These are phyloP conservation scores for Cladosporium sp. DNA, from an alignment of 2,329 filamentous ascomycete species.

Conservation along the genomic window DNA sequence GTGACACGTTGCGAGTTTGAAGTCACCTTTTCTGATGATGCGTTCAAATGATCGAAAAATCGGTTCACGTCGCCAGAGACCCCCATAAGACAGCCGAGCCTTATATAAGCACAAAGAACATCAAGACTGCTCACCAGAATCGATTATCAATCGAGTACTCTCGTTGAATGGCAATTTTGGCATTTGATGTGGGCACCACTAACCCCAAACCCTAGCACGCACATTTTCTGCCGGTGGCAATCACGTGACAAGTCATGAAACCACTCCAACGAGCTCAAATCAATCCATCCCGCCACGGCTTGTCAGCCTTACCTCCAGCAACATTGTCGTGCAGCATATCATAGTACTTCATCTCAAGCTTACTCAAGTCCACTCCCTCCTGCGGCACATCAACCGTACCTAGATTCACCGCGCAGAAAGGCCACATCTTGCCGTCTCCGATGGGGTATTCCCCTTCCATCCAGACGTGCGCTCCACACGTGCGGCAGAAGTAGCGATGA, in stretches of 20 bases:
- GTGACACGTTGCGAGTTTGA: too few species aligned
- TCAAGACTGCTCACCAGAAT: too few species aligned
- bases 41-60: too few species aligned
- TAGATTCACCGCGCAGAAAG: slow-evolving; percentile 15
- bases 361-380: slow-evolving; percentile 17
- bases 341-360: slow-evolving; percentile 15
- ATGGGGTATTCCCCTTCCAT: slow-evolving; percentile 10
- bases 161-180: neutral
- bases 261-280: neutral
- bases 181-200: too few species aligned
- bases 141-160: neutral
- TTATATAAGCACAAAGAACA: too few species aligned
- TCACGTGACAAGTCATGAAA: too few species aligned
- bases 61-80: too few species aligned
- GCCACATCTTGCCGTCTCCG: slow-evolving; percentile 7
- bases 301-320: neutral
- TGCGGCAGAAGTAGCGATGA: slow-evolving; percentile 5
- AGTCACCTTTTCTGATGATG: too few species aligned
- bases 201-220: neutral
- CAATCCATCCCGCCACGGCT: neutral
- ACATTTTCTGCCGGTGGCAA: too few species aligned
- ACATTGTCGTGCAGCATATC: slow-evolving; percentile 13
- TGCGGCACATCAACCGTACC: slow-evolving; percentile 18
- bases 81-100: too few species aligned
- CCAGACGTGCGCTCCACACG: slow-evolving; percentile 10